A percentile compares a stretch with the other conserved stretches of the same genome.
Conservation (phyloP, 2,329 filamentous ascomycete species). For the Colletotrichum sublineola region DNA sequence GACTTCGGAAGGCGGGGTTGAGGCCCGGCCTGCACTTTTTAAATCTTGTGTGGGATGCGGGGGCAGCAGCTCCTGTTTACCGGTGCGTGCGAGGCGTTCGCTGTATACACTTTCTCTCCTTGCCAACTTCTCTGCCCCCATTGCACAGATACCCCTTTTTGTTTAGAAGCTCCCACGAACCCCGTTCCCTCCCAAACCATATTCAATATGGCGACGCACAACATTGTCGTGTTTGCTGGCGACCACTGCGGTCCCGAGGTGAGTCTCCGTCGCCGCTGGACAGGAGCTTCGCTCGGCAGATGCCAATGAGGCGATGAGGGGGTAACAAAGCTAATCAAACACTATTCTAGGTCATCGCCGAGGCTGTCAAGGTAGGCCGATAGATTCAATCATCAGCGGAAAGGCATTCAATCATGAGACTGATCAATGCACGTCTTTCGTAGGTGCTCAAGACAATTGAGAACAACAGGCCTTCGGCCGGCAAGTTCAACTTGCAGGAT, state of each 20-base stretch:
- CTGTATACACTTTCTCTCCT: conserved; percentile 5
- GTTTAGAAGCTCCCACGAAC: background rate
- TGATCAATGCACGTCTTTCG: conserved; percentile 6
- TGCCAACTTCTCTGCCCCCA: conserved; percentile 7
- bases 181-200: background rate
- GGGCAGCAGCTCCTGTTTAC: conserved; percentile 36
- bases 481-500: conserved; percentile 89
- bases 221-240: conserved; percentile 85
- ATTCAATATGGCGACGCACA: conserved; percentile 74
- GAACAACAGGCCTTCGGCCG: conserved; percentile 74
- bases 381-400: background rate
- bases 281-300: conserved; percentile 19
- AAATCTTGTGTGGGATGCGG: conserved; percentile 42
- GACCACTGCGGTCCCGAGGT: conserved; percentile 92
- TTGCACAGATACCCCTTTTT: conserved; percentile 27
- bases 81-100: background rate
- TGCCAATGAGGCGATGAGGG: conserved; percentile 10
- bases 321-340: conserved; percentile 28
- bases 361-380: conserved; percentile 81
- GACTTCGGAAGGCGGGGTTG: conserved; percentile 56
- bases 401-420: conserved; percentile 24
- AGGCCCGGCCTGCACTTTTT: conserved; percentile 45
- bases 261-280: background rate
- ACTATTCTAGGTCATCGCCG: conserved; percentile 74
- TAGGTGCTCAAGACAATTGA: conserved; percentile 86